Conservation (phyloP, 495 filamentous ascomycete species). For the Hyphodiscus hymeniophilus region DNA sequence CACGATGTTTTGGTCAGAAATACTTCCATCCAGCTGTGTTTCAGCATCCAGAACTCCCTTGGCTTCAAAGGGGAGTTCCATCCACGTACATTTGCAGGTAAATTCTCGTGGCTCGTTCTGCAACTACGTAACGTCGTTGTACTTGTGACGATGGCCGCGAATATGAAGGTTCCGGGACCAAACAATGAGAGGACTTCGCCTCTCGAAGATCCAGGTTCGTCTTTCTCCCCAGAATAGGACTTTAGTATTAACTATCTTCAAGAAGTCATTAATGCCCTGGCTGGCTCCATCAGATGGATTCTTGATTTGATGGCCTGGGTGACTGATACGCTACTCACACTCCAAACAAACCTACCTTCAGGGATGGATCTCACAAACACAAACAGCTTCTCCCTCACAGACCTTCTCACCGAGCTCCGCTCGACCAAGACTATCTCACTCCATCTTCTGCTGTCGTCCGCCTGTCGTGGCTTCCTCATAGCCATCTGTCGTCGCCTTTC, state of each 20-base stretch:
- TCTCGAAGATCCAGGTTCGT: conserved; percentile 46
- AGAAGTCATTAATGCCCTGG: conserved; percentile 47
- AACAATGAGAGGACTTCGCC: conserved; percentile 38
- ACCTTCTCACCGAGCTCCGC: conserved; percentile 36
- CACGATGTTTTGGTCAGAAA: conserved; percentile 66
- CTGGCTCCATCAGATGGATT: conserved; percentile 54
- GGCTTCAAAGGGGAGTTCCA: conserved; percentile 54
- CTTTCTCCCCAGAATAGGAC: background rate
- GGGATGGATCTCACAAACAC: conserved; percentile 29
- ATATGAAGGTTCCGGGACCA: conserved; percentile 33
- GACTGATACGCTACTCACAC: conserved; percentile 44
- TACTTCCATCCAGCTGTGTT: conserved; percentile 54
- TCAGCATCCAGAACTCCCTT: conserved; percentile 62
- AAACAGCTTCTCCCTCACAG: conserved; percentile 37
- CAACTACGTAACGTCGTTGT: conserved; percentile 64
- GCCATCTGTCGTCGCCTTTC: conserved; percentile 56
- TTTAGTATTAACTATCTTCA: conserved; percentile 15
- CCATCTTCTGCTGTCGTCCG: conserved; percentile 62
- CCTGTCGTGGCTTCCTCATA: conserved; percentile 61
- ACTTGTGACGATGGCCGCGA: conserved; percentile 54
- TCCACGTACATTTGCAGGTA: conserved; percentile 52
- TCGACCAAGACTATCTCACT: conserved; percentile 47
- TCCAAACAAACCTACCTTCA: conserved; percentile 16
- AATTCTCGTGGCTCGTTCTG: conserved; percentile 65
- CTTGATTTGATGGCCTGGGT: conserved; percentile 62